A percentile compares a stretch with the other conserved stretches of the same genome.
Conservation (phyloP, 306 rosid genomes). For the Aeschynomene evenia region DNA sequence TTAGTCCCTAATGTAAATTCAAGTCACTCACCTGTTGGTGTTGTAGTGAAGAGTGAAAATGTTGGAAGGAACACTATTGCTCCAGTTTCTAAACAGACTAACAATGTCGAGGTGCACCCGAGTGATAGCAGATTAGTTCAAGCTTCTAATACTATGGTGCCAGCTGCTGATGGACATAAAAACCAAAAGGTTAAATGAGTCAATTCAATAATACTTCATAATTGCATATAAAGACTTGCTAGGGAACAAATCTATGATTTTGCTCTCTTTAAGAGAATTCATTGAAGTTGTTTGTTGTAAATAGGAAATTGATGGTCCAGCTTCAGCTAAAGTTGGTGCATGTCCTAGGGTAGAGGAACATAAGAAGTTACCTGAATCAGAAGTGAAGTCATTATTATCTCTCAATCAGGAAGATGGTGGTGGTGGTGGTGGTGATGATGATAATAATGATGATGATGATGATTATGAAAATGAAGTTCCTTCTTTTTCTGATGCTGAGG, state of each 20-base stretch:
- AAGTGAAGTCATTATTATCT: slow-evolving; percentile 36
- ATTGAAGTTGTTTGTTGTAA: slow-evolving; percentile 39
- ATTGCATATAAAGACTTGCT: slow-evolving; percentile 13
- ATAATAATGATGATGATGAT: slow-evolving; percentile 15
- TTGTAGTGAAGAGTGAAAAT: slow-evolving; percentile 38
- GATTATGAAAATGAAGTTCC: slow-evolving; percentile 50
- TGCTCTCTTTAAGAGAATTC: slow-evolving; percentile 15
- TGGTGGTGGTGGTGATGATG: slow-evolving; percentile 29
- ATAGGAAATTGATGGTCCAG: slow-evolving; percentile 50
- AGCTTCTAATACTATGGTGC: slow-evolving; percentile 41
- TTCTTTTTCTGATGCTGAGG: slow-evolving; percentile 65
- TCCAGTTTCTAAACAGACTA: slow-evolving; percentile 46
- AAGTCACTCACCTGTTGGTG: slow-evolving; percentile 34
- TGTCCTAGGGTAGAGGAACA: slow-evolving; percentile 34
- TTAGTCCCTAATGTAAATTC: slow-evolving; percentile 28
- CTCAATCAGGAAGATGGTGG: slow-evolving; percentile 42
- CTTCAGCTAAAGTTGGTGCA: slow-evolving; percentile 36
- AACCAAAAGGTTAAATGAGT: slow-evolving; percentile 56
- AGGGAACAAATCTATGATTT: slow-evolving; percentile 29
- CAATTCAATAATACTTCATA: slow-evolving; percentile 19
- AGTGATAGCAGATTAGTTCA: slow-evolving; percentile 41
- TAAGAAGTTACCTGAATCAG: slow-evolving; percentile 33
- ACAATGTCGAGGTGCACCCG: slow-evolving; percentile 23
- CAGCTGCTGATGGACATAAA: slow-evolving; percentile 34
- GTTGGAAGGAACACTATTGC: slow-evolving; percentile 36